Evolutionary conservation across 2,329 filamentous ascomycete genomes (phyloP).

Genomic region (Curvularia hawaiiensis): DNA sequence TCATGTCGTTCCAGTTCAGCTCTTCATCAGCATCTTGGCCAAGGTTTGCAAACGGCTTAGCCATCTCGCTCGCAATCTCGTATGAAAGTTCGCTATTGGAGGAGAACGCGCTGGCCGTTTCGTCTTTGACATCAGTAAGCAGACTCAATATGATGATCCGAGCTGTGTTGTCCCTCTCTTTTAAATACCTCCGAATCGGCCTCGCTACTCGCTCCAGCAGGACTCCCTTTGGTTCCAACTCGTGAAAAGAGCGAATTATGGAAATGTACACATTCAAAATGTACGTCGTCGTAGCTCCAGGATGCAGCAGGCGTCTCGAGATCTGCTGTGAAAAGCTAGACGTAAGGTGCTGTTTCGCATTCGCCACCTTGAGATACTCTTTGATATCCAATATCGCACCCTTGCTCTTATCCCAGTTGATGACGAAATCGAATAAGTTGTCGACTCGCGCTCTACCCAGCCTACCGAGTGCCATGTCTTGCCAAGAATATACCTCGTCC

Average conservation of each 20-base stretch:
- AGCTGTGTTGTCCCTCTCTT: slow-evolving; percentile 77
- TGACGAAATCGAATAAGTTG: slow-evolving; percentile 79
- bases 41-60: slow-evolving; percentile 63
- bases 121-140: slow-evolving; percentile 65
- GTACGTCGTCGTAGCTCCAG: slow-evolving; percentile 75
- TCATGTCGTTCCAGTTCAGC: slow-evolving; percentile 89
- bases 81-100: slow-evolving; percentile 69
- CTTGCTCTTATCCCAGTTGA: slow-evolving; percentile 73
- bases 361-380: slow-evolving; percentile 70
- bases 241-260: slow-evolving; percentile 78
- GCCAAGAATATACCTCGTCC: slow-evolving; percentile 68
- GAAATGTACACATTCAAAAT: slow-evolving; percentile 79
- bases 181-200: slow-evolving; percentile 75
- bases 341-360: slow-evolving; percentile 72
- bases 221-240: slow-evolving; percentile 77
- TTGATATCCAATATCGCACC: slow-evolving; percentile 76
- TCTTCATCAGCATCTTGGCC: slow-evolving; percentile 61
- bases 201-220: slow-evolving; percentile 75
- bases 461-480: slow-evolving; percentile 70
- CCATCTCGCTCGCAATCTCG: slow-evolving; percentile 69
- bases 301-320: slow-evolving; percentile 71
- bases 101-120: slow-evolving; percentile 51
- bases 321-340: slow-evolving; percentile 70
- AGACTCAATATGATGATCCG: slow-evolving; percentile 77
- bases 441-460: slow-evolving; percentile 71